Percentiles rank a stretch among this genome's conserved stretches.
Conservation (phyloP, 768 basidiomycete genomes). For the Suillus lakei region DNA sequence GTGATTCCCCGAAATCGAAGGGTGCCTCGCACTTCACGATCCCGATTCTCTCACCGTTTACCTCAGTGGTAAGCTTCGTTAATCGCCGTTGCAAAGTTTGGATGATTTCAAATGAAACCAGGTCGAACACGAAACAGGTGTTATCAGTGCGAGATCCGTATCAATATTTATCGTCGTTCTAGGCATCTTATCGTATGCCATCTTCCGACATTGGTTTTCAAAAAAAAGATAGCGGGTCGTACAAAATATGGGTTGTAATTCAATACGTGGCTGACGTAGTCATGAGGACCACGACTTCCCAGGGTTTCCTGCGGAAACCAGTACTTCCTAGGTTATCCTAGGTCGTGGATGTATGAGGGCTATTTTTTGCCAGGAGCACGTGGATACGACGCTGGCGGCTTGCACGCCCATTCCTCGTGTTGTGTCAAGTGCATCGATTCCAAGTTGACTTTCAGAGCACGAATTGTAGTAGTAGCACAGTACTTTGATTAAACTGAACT, state of each 20-base stretch:
- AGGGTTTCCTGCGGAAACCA: background rate
- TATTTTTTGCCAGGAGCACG: background rate
- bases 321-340: background rate
- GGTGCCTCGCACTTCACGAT: constrained; percentile 71
- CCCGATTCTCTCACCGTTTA: constrained; percentile 78
- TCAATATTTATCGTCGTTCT: constrained; percentile 43
- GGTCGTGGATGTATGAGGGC: background rate
- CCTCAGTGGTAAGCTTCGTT: constrained; percentile 60
- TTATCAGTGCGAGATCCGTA: constrained; percentile 55
- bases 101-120: constrained; percentile 27
- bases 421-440: background rate
- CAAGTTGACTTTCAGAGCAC: background rate
- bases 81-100: background rate
- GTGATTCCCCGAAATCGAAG: constrained; percentile 15
- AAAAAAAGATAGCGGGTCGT: background rate
- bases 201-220: constrained; percentile 46
- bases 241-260: background rate
- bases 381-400: background rate
- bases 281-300: constrained; percentile 3
- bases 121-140: constrained; percentile 79
- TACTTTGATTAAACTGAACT: background rate
- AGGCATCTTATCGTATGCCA: constrained; percentile 46
- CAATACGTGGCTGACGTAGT: background rate
- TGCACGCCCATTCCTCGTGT: background rate
- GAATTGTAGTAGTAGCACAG: background rate